Evolutionary conservation across 176 grass and related monocot species (phyloP).

Genomic region (Paspalum notatum): DNA sequence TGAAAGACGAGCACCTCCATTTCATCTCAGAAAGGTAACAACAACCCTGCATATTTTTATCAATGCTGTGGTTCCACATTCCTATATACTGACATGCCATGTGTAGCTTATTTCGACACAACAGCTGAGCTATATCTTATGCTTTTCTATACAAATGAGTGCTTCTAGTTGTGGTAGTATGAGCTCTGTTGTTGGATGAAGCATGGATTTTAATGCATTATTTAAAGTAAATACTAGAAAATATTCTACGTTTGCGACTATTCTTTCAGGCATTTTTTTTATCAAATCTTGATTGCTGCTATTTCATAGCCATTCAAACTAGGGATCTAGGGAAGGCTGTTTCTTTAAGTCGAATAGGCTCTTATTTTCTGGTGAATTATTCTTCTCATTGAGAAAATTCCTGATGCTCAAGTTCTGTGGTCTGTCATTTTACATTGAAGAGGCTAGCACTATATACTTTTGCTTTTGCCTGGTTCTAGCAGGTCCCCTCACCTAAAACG

Average conservation of each 20-base stretch:
- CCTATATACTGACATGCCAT: background rate
- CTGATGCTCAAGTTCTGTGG: constrained; percentile 18
- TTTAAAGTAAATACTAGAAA: background rate
- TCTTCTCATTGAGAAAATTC: constrained; percentile 3
- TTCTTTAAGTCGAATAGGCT: constrained; percentile 16
- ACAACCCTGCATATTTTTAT: constrained; percentile 8
- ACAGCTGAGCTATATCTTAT: constrained; percentile 9
- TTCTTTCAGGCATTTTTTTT: constrained; percentile 19
- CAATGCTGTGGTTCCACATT: constrained; percentile 2
- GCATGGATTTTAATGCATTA: constrained; percentile 6
- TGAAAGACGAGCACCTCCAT: constrained; percentile 96
- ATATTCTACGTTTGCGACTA: background rate
- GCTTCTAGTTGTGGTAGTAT: background rate
- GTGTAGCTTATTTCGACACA: background rate
- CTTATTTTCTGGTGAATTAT: constrained; percentile 10
- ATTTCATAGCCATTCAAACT: constrained; percentile 14
- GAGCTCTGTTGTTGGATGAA: constrained; percentile 16
- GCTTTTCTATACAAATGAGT: background rate
- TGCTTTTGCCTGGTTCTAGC: constrained; percentile 29
- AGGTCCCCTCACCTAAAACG: constrained; percentile 81
- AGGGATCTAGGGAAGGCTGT: constrained; percentile 2
- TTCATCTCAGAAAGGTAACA: constrained; percentile 93
- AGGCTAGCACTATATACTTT: constrained; percentile 2
- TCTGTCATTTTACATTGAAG: constrained; percentile 19
- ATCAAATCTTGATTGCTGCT: background rate